A percentile compares a stretch with the other conserved stretches of the same genome.
Conservation (phyloP, 768 basidiomycete species). For the Pleurotus platypus region DNA sequence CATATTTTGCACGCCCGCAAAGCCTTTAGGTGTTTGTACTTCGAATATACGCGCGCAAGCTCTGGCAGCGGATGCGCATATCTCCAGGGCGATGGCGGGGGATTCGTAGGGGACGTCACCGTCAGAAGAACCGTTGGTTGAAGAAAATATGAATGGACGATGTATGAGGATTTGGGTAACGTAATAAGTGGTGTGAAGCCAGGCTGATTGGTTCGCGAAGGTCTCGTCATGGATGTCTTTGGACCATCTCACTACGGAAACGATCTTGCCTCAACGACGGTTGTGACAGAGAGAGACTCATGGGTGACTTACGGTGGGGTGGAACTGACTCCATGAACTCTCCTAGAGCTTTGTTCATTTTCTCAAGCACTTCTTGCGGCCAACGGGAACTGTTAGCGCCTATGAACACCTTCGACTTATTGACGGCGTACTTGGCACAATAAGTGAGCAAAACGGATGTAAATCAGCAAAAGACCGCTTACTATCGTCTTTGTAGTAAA, state of each 20-base stretch:
- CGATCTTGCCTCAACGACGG: too few relatives aligned
- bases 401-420: conserved; percentile 20
- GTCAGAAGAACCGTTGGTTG: conserved; percentile 10
- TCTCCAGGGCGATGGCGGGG: conserved; percentile 47
- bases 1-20: conserved; percentile 37
- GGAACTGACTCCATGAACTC: conserved; percentile 62
- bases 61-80: conserved; percentile 59
- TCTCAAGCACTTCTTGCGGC: conserved; percentile 42
- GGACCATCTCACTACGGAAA: conserved; percentile 53
- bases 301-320: conserved; percentile 38
- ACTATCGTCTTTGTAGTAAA: conserved; percentile 62
- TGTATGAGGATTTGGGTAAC: conserved; percentile 63
- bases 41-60: conserved; percentile 60
- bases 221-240: conserved; percentile 41
- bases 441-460: conserved; percentile 38
- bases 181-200: conserved; percentile 57
- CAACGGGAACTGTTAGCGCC: conserved; percentile 7
- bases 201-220: conserved; percentile 55
- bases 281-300: not conserved
- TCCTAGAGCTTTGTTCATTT: conserved; percentile 42
- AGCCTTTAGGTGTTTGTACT: conserved; percentile 39
- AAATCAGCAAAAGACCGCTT: conserved; percentile 19
- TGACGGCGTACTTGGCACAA: conserved; percentile 31
- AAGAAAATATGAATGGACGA: conserved; percentile 55
- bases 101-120: conserved; percentile 21